Evolutionary conservation across 208 protist genomes (phyloP).

Genomic region (Strigomonas galati): DNA sequence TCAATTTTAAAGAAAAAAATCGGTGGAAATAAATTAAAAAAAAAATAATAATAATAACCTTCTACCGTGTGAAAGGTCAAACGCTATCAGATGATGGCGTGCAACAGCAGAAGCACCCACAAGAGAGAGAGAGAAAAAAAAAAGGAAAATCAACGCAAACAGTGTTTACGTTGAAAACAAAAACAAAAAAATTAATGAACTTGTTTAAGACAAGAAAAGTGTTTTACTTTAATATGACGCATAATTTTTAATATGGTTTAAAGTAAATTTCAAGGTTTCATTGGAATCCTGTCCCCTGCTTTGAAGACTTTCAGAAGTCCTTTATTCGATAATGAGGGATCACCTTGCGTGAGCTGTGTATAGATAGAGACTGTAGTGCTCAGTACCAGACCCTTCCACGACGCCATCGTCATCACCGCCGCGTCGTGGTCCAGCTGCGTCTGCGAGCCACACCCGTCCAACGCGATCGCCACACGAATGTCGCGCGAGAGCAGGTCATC

Average conservation of each 20-base stretch:
- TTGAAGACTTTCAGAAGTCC: conserved; percentile 2
- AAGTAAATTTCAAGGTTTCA: background rate
- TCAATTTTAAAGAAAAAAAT: conserved; percentile 10
- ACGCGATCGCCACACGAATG: conserved; percentile 49
- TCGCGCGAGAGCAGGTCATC: conserved; percentile 51
- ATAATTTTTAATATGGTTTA: background rate
- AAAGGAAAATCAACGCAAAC: background rate
- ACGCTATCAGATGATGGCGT: background rate
- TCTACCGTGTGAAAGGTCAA: background rate
- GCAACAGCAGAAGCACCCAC: too few species aligned
- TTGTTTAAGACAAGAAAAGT: background rate
- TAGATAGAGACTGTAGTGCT: conserved; percentile 23
- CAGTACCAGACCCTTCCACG: conserved; percentile 43
- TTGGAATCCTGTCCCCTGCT: background rate
- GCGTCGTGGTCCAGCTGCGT: conserved; percentile 21
- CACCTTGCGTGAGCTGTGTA: conserved; percentile 28
- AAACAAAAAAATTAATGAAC: conserved; percentile 1
- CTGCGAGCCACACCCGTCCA: conserved; percentile 46
- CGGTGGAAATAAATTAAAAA: conserved; percentile 4
- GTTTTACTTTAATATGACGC: background rate
- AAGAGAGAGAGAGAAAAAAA: conserved; percentile 3
- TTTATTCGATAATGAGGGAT: background rate
- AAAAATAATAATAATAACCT: conserved; percentile 2
- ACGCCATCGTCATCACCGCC: conserved; percentile 31
- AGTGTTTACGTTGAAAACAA: background rate